These are phyloP conservation scores for Podospora fimiseda DNA, from an alignment of 495 filamentous ascomycete genomes.

Conservation along the genomic window DNA sequence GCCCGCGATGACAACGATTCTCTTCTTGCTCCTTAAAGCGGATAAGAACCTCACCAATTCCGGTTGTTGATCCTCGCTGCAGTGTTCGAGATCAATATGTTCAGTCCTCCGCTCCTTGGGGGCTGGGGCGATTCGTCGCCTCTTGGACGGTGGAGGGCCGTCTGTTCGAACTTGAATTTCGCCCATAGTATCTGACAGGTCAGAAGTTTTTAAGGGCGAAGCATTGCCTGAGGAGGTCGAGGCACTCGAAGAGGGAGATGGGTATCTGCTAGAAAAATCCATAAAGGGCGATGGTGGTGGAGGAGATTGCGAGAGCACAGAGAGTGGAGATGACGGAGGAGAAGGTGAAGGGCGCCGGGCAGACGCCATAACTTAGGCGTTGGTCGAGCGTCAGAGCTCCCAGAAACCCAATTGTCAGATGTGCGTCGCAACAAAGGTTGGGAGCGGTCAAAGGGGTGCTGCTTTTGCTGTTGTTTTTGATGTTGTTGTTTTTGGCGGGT, in stretches of 20 bases:
- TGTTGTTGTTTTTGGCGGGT: too few relatives aligned
- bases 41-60: slow-evolving; percentile 64
- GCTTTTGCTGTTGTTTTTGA: too few relatives aligned
- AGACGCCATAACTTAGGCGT: slow-evolving; percentile 14
- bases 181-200: slow-evolving; percentile 25
- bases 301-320: slow-evolving; percentile 48
- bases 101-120: slow-evolving; percentile 70
- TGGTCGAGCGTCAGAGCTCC: neutral
- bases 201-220: slow-evolving; percentile 33
- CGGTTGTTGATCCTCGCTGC: slow-evolving; percentile 37
- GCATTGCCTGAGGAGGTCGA: slow-evolving; percentile 36
- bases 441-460: neutral
- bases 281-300: slow-evolving; percentile 46
- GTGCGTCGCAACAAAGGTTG: neutral
- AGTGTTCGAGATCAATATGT: slow-evolving; percentile 61
- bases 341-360: slow-evolving; percentile 17
- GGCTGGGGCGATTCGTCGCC: slow-evolving; percentile 55
- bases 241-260: slow-evolving; percentile 34
- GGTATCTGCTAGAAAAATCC: slow-evolving; percentile 32
- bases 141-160: slow-evolving; percentile 65
- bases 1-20: slow-evolving; percentile 93
- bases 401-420: neutral
- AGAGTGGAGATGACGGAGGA: slow-evolving; percentile 45
- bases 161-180: slow-evolving; percentile 50
- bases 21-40: slow-evolving; percentile 78